A percentile compares a stretch with the other conserved stretches of the same genome.
Conservation (phyloP, 2,329 filamentous ascomycete genomes). For the Ceratocystis albifundus region DNA sequence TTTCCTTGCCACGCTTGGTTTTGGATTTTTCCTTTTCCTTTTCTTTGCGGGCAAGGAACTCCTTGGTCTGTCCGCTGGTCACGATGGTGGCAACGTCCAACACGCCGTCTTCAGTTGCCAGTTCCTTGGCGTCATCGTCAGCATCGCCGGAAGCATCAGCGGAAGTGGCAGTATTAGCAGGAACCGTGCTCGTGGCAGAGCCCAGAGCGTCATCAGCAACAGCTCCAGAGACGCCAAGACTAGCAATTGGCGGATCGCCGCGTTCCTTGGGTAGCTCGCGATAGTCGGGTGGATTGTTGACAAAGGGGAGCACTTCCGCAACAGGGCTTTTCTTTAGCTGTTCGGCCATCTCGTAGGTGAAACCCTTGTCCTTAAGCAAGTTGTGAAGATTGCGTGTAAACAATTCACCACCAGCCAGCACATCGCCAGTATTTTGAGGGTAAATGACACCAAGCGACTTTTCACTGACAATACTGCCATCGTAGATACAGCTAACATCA, state of each 20-base stretch:
- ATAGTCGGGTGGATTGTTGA: constrained; percentile 34
- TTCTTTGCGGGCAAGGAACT: constrained; percentile 73
- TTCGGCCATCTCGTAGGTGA: constrained; percentile 56
- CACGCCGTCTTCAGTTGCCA: constrained; percentile 55
- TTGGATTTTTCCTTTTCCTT: constrained; percentile 62
- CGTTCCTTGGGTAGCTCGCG: constrained; percentile 40
- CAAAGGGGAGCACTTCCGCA: constrained; percentile 55
- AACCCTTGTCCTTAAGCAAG: constrained; percentile 49
- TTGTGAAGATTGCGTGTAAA: constrained; percentile 65
- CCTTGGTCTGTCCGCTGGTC: constrained; percentile 66
- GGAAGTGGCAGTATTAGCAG: constrained; percentile 25
- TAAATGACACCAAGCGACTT: constrained; percentile 49
- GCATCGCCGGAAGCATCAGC: constrained; percentile 32
- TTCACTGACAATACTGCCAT: constrained; percentile 62
- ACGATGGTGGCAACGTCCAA: constrained; percentile 78
- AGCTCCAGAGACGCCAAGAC: constrained; percentile 18
- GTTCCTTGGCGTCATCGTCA: constrained; percentile 32
- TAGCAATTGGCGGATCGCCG: constrained; percentile 21
- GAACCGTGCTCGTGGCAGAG: constrained; percentile 28
- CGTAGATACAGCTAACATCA: constrained; percentile 80
- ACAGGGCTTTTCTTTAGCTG: constrained; percentile 56
- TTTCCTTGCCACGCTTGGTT: constrained; percentile 49
- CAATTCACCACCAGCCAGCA: constrained; percentile 69
- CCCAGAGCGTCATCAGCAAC: constrained; percentile 29
- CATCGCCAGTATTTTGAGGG: constrained; percentile 27